These are phyloP conservation scores for Rhodotorula sp. DNA, from an alignment of 1,284 basidiomycete species.

Conservation along the genomic window DNA sequence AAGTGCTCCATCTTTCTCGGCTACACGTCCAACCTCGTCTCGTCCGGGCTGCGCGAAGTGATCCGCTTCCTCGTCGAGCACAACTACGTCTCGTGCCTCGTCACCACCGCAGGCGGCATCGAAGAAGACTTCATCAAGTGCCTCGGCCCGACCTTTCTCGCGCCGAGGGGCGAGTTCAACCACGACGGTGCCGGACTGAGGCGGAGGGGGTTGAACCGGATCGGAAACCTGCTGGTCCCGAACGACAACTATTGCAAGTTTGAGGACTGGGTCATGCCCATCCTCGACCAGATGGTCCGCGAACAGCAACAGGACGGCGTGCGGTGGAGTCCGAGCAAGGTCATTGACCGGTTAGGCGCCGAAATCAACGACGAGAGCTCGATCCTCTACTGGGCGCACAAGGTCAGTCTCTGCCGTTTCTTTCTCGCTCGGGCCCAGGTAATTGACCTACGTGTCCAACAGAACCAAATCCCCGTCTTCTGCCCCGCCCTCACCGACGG, in stretches of 20 bases:
- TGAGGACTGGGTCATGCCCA: slow-evolving; percentile 97
- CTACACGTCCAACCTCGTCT: slow-evolving; percentile 98
- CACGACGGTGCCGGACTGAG: slow-evolving; percentile 86
- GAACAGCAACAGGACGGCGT: slow-evolving; percentile 65
- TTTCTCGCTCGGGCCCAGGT: slow-evolving; percentile 1
- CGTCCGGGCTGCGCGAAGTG: slow-evolving; percentile 91
- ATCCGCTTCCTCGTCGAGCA: slow-evolving; percentile 92
- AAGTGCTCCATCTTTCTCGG: slow-evolving; percentile 90
- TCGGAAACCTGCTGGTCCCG: slow-evolving; percentile 96
- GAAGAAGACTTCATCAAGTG: slow-evolving; percentile 99
- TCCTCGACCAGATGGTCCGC: slow-evolving; percentile 83
- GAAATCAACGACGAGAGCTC: slow-evolving; percentile 97
- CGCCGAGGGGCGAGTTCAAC: slow-evolving; percentile 68
- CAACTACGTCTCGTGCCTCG: slow-evolving; percentile 83
- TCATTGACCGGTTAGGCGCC: slow-evolving; percentile 87
- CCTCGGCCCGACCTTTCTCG: slow-evolving; percentile 86
- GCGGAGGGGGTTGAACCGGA: slow-evolving; percentile 87
- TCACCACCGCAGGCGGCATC: slow-evolving; percentile 96
- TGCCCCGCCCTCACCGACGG: slow-evolving; percentile 98
- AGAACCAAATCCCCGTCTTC: slow-evolving; percentile 98
- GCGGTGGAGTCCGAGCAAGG: slow-evolving; percentile 86
- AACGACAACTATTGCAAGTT: slow-evolving; percentile 99
- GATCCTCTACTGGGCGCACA: slow-evolving; percentile 94
- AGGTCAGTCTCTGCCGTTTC: slow-evolving; percentile 58
- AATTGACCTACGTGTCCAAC: slow-evolving; percentile 19